Evolutionary conservation across 75 land plant genomes (phyloP), one percentile per base, ranked within the genome.

Genomic region (Cupressus sempervirens): DNA sequence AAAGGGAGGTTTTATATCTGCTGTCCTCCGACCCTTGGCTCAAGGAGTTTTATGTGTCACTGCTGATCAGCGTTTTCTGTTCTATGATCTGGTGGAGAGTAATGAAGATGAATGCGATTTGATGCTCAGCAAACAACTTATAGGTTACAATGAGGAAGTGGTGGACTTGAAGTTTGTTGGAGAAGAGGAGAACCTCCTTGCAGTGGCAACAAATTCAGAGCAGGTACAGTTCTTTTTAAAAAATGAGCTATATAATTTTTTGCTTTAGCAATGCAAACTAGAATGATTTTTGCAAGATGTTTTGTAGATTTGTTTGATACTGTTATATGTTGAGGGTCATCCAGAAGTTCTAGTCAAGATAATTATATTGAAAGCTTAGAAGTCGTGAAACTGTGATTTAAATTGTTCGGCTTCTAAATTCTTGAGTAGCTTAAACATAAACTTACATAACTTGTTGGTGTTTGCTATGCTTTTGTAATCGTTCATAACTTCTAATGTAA

Each of bases 141-240:
- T 98, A 65, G 99, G 99, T 23, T 88, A 92, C 86, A 96, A 93
- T 89, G 99, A 94, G 76, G 96, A 96, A 84, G 92, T 98, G 77
- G 87, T 88, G 34, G 99, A 98, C 87, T 82, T 98, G 88, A 98
- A 92, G 82, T 98, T 96, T 89, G 84, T 98, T 65, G 94, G 93
- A 38, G 93, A 90, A 0, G 96, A 93, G 30, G 94, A 93, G 77
- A 58, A 88, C 76, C 89, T 84, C 88, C 93, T 98, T 86, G 99
- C 98, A 83, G 95, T 98, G 53, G 95, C 99, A 70, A 98, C 98
- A 77, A 96, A 94, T 91, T 45, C 92, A 54, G 99, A 96, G 85
- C 99, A 96, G 95, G 99, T 96, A 85, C 40, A 7, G 16, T 26
- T 26, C 70, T 84, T 38, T 7, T 1, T 11, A 9, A 41, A 77